Conservation (phyloP, 176 grass and related monocot genomes). For the Rhipidocladum racemiflorum region DNA sequence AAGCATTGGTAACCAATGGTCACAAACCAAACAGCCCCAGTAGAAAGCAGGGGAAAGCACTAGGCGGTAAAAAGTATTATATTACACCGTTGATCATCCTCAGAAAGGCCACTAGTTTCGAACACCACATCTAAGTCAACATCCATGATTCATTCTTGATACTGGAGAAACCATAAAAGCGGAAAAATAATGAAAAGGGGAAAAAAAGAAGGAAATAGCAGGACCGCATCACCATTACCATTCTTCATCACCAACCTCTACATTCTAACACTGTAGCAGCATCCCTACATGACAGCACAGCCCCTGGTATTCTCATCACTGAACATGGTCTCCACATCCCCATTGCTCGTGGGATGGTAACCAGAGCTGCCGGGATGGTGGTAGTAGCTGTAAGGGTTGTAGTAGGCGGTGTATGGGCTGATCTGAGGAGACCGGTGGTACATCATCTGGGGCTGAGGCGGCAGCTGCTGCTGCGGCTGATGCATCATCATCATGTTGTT, state of each 20-base stretch:
- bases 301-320: constrained; percentile 91
- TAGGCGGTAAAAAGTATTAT: constrained; percentile 42
- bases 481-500: constrained; percentile 83
- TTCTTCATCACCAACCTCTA: constrained; percentile 48
- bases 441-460: constrained; percentile 89
- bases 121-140: constrained; percentile 48
- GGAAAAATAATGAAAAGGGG: constrained; percentile 32
- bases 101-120: constrained; percentile 36
- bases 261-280: constrained; percentile 34
- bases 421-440: constrained; percentile 91
- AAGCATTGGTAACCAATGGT: too few species aligned
- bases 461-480: constrained; percentile 71
- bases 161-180: constrained; percentile 40
- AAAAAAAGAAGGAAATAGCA: constrained; percentile 6
- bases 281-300: constrained; percentile 87
- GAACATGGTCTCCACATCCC: constrained; percentile 79
- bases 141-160: constrained; percentile 56
- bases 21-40: too few species aligned
- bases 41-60: constrained; percentile 51
- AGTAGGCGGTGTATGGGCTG: constrained; percentile 87
- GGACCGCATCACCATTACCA: constrained; percentile 33
- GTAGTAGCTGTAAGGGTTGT: constrained; percentile 67
- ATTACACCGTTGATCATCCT: constrained; percentile 31
- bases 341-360: constrained; percentile 52
- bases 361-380: constrained; percentile 48